These are phyloP conservation scores for Rhizopogon parksii DNA, from an alignment of 1,284 basidiomycete species.

Conservation along the genomic window DNA sequence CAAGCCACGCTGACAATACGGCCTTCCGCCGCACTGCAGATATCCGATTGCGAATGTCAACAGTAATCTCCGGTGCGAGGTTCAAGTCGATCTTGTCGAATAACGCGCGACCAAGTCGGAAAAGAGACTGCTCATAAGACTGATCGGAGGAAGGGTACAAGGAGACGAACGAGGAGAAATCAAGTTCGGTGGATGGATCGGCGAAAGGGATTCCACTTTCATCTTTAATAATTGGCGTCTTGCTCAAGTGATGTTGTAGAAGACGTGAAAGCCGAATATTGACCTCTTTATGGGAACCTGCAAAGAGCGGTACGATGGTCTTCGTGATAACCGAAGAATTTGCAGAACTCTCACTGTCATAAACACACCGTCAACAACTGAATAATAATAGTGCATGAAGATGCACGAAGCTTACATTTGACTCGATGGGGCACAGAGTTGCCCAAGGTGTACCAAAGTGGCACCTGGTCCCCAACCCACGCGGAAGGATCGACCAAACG, in stretches of 20 bases:
- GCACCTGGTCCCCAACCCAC: conserved; percentile 88
- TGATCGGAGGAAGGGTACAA: conserved; percentile 71
- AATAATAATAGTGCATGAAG: conserved; percentile 9
- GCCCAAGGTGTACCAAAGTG: conserved; percentile 69
- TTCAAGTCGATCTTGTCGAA: conserved; percentile 82
- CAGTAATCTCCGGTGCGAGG: conserved; percentile 45
- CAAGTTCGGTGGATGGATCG: conserved; percentile 48
- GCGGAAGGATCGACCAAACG: conserved; percentile 84
- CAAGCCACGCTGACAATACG: conserved; percentile 82
- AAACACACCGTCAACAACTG: conserved; percentile 6
- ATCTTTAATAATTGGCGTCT: conserved; percentile 63
- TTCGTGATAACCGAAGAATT: conserved; percentile 53
- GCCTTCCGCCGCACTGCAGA: conserved; percentile 68
- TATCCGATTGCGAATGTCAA: conserved; percentile 57
- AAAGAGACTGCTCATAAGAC: conserved; percentile 74
- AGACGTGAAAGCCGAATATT: conserved; percentile 53
- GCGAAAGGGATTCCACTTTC: conserved; percentile 52
- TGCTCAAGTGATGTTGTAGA: conserved; percentile 72
- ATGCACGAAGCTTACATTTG: conserved; percentile 36
- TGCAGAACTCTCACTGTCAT: conserved; percentile 41
- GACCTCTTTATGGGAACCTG: conserved; percentile 31
- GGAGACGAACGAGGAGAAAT: conserved; percentile 74
- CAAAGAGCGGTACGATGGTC: conserved; percentile 40
- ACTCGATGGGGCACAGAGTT: conserved; percentile 51
- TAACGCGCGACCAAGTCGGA: conserved; percentile 84